A percentile compares a stretch with the other conserved stretches of the same genome.
Conservation (phyloP, 1,284 basidiomycete genomes). For the Erythrobasidium hasegawianum region DNA sequence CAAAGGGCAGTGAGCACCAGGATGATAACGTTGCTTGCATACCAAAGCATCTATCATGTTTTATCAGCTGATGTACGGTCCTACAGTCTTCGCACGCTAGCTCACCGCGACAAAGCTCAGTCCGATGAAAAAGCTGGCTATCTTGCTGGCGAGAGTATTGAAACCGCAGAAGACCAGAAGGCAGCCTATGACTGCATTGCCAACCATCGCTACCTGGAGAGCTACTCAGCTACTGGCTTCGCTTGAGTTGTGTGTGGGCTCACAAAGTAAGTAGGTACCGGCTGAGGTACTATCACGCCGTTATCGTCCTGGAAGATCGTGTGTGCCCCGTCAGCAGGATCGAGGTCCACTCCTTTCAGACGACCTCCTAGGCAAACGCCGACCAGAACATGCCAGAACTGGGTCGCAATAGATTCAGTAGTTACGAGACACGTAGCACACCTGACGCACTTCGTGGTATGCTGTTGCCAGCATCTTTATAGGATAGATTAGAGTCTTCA, state of each 20-base stretch:
- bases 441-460: constrained; percentile 32
- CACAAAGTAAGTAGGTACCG: constrained; percentile 29
- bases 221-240: background rate
- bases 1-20: constrained; percentile 14
- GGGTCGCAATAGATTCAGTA: no score
- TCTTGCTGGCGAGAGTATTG: constrained; percentile 86
- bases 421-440: no score
- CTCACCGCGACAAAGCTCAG: constrained; percentile 83
- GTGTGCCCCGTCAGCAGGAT: constrained; percentile 27
- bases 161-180: constrained; percentile 83
- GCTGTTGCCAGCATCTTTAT: constrained; percentile 35
- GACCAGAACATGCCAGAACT: constrained; percentile 34
- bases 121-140: constrained; percentile 77
- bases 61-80: no score
- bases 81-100: background rate
- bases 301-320: constrained; percentile 10
- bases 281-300: constrained; percentile 9
- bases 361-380: constrained; percentile 26
- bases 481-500: constrained; percentile 33
- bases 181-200: constrained; percentile 67
- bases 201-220: constrained; percentile 20
- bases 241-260: background rate
- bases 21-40: constrained; percentile 11
- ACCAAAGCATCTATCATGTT: constrained; percentile 44
- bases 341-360: constrained; percentile 18